Conservation (phyloP, 2,329 filamentous ascomycete species). For the Scortechinia acanthostroma region DNA sequence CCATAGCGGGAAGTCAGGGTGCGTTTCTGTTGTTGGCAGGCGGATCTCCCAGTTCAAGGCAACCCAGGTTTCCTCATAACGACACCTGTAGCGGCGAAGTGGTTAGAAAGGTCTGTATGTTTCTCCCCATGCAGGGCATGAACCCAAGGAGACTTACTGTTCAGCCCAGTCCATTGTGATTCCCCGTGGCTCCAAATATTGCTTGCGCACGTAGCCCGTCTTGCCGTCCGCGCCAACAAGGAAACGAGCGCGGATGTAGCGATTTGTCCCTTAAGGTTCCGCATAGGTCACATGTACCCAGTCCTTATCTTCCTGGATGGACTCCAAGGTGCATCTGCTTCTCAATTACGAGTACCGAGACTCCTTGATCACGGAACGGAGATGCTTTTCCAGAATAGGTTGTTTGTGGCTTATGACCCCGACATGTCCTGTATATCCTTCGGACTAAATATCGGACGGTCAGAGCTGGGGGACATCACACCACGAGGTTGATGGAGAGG, state of each 20-base stretch:
- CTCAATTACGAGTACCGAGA: neutral
- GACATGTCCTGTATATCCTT: slow-evolving; percentile 13
- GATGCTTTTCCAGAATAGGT: slow-evolving; percentile 10
- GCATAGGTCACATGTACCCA: slow-evolving; percentile 3
- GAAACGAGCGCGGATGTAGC: slow-evolving; percentile 7
- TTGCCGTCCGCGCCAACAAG: slow-evolving; percentile 17
- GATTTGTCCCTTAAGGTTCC: neutral
- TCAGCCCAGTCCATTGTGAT: slow-evolving; percentile 7
- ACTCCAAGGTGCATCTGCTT: neutral
- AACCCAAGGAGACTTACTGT: slow-evolving; percentile 1
- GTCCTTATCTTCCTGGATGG: slow-evolving; percentile 4
- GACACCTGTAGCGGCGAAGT: slow-evolving; percentile 5
- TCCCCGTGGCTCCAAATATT: slow-evolving; percentile 15
- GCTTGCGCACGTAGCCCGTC: slow-evolving; percentile 18
- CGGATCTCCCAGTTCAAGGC: slow-evolving; percentile 16
- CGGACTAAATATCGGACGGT: too few relatives aligned
- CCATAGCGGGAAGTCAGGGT: slow-evolving; percentile 18
- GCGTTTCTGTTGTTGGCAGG: slow-evolving; percentile 13
- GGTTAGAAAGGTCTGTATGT: slow-evolving; percentile 5
- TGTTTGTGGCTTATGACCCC: slow-evolving; percentile 16
- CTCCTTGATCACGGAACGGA: slow-evolving; percentile 2
- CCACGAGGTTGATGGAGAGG: too few relatives aligned
- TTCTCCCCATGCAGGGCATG: neutral
- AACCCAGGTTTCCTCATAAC: slow-evolving; percentile 19
- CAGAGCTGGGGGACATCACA: too few relatives aligned